Percentiles rank a stretch among this genome's conserved stretches.
phyloP scores from a whole-genome alignment of 805 yeast genomes.

The Ogataea paradorogensis region DNA sequence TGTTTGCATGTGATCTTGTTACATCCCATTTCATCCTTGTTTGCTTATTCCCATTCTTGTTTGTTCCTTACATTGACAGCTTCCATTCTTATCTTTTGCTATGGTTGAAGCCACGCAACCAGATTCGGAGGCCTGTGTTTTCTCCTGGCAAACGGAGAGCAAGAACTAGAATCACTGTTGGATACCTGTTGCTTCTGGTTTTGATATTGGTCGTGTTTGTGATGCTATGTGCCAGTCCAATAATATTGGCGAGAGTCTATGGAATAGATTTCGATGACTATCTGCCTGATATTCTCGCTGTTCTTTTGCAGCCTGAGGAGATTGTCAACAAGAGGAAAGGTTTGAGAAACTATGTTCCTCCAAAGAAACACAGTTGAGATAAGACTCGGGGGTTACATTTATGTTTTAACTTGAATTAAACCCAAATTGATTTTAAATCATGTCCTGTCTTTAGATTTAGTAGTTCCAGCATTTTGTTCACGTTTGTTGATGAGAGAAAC shows the following conservation, averaged over 20 bases:
- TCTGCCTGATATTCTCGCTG: constrained; percentile 38
- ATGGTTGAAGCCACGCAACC: constrained; percentile 54
- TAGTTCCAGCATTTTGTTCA: constrained; percentile 13
- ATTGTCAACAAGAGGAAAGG: constrained; percentile 35
- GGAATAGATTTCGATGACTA: constrained; percentile 39
- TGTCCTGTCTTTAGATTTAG: constrained; percentile 7
- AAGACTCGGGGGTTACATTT: neutral
- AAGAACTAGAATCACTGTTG: constrained; percentile 33
- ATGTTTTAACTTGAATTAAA: constrained; percentile 3
- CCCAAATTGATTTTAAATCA: constrained; percentile 17
- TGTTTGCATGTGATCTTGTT: constrained; percentile 61
- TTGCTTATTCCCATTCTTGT: constrained; percentile 56
- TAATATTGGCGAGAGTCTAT: constrained; percentile 33
- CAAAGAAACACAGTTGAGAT: constrained; percentile 18
- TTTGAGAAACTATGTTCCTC: constrained; percentile 30
- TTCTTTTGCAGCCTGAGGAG: constrained; percentile 45
- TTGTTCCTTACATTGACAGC: constrained; percentile 61
- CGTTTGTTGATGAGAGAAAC: constrained; percentile 30
- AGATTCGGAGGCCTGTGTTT: constrained; percentile 45
- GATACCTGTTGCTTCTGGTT: constrained; percentile 38
- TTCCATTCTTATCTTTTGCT: constrained; percentile 66
- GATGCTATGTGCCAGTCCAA: constrained; percentile 39
- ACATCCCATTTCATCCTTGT: constrained; percentile 58
- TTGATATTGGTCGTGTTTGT: constrained; percentile 30
- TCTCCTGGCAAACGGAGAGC: constrained; percentile 40